Base-by-base conservation (phyloP, 768 basidiomycete species). In the Dioszegia aurantiaca region DNA sequence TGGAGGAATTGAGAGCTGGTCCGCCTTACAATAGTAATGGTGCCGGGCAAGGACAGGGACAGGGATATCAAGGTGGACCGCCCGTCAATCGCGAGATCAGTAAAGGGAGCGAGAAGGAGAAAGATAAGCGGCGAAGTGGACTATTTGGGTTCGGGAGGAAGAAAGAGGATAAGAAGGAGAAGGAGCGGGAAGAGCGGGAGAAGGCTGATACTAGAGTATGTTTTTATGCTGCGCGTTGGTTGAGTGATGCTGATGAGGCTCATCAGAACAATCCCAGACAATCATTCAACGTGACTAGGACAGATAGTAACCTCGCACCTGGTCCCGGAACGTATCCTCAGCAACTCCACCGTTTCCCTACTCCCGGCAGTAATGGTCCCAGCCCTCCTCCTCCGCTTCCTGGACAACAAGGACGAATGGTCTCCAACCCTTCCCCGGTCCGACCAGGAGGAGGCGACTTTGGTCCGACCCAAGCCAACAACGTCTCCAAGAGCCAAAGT, bases 121-220 rank as follows among this genome's bases (percentile, higher is more conserved):
- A 45, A 69, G 46, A 51, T 63, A 28, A 49, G 46, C 66, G 68
- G 51, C 40, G 69, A 43, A 46, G 64, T 33, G 70, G 71, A 48
- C 63, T 73, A 51, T 73, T 73, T 56, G 68, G 67, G 16, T 53
- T 73, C 24, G 64, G 68, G 10, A 48, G 59, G 33, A 67, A 59
- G 21, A 49, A 66, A 45, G 59, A 52, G 52, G 58, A 62, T 17
- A 56, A 55, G 37, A 58, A 63, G 26, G 57, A 63, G 48, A 59
- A 39, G 19, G 21, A 26, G 21, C 12, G 14, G 26, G 54, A 43
- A 44, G 56, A 45, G 30, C 55, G 33, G 41, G 56, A 33, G 33
- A 33, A 26, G 16, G 43, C 31, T 30, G 51, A 49, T 9, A 49
- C 3, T 9, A 31, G 28, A 23, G 47, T 49, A 14, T 17, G 47